A percentile compares a stretch with the other conserved stretches of the same genome.
Evolutionary conservation across 2,329 filamentous ascomycete species (phyloP).

Genomic region (Alternaria consortialis): DNA sequence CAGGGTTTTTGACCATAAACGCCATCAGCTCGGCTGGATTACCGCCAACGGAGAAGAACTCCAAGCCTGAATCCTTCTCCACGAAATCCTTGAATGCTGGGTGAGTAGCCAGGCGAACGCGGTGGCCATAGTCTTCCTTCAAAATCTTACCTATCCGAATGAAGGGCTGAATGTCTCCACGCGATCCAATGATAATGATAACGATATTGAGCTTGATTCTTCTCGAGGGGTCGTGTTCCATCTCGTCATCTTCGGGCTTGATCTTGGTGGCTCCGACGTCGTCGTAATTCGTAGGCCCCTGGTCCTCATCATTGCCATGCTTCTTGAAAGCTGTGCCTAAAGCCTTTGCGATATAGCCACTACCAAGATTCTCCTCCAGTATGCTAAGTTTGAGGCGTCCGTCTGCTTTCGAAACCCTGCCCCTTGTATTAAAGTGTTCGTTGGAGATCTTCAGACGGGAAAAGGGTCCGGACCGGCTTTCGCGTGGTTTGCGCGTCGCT

Average conservation of each 20-base stretch:
- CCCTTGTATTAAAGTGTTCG: constrained; percentile 70
- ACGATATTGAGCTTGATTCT: constrained; percentile 75
- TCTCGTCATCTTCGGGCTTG: constrained; percentile 44
- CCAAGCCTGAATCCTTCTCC: constrained; percentile 73
- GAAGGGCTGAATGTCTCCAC: constrained; percentile 84
- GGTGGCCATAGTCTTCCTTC: constrained; percentile 74
- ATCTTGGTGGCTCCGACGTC: constrained; percentile 31
- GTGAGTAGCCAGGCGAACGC: constrained; percentile 81
- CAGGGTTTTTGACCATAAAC: constrained; percentile 87
- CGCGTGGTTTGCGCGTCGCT: constrained; percentile 17
- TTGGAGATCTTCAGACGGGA: constrained; percentile 69
- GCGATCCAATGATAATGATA: constrained; percentile 82
- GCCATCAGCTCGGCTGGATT: constrained; percentile 84
- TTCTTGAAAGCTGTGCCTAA: constrained; percentile 70
- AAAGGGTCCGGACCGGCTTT: constrained; percentile 48
- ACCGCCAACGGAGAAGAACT: constrained; percentile 83
- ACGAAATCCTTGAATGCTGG: constrained; percentile 80
- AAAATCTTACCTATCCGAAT: constrained; percentile 77
- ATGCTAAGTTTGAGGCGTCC: constrained; percentile 77
- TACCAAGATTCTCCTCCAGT: constrained; percentile 70
- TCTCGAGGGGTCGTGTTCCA: constrained; percentile 42
- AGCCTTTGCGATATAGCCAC: constrained; percentile 77
- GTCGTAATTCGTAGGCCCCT: constrained; percentile 34
- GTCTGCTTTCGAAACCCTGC: constrained; percentile 71
- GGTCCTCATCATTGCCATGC: constrained; percentile 57